These are phyloP conservation scores for Aphanomyces stellatus DNA, from an alignment of 352 stramenopile species.

Conservation along the genomic window DNA sequence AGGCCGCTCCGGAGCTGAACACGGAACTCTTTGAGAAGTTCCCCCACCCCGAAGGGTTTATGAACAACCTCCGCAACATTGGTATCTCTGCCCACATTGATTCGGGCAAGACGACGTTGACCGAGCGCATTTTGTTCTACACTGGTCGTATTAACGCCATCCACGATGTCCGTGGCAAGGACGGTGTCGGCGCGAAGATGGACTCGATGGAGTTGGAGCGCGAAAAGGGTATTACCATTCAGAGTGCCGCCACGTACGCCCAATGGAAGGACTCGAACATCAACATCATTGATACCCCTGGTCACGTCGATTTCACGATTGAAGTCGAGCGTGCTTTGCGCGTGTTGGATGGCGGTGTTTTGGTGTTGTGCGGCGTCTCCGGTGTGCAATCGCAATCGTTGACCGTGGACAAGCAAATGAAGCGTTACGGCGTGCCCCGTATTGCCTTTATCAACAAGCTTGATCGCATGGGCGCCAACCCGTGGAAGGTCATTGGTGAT, in stretches of 20 bases:
- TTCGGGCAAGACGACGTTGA: conserved; percentile 99
- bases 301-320: conserved; percentile 97
- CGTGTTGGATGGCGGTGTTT: conserved; percentile 96
- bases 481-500: conserved; percentile 91
- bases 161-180: conserved; percentile 95
- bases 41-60: conserved; percentile 52
- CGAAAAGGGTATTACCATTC: conserved; percentile 99
- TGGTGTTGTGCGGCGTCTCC: conserved; percentile 85
- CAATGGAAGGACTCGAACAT: conserved; percentile 95
- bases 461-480: conserved; percentile 96
- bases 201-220: conserved; percentile 99
- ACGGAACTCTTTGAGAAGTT: conserved; percentile 19
- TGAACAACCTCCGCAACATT: conserved; percentile 89
- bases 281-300: conserved; percentile 99
- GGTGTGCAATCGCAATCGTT: conserved; percentile 98
- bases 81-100: conserved; percentile 96
- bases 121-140: conserved; percentile 99
- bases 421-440: conserved; percentile 97
- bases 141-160: conserved; percentile 96
- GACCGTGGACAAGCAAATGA: conserved; percentile 99
- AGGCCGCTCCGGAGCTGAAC: not conserved
- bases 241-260: conserved; percentile 97
- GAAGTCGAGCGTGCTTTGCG: conserved; percentile 96
- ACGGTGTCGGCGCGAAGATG: conserved; percentile 99
- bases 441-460: conserved; percentile 99